Evolutionary conservation across 257 asterid genomes (phyloP).

Genomic region (Solanum microdontum): DNA sequence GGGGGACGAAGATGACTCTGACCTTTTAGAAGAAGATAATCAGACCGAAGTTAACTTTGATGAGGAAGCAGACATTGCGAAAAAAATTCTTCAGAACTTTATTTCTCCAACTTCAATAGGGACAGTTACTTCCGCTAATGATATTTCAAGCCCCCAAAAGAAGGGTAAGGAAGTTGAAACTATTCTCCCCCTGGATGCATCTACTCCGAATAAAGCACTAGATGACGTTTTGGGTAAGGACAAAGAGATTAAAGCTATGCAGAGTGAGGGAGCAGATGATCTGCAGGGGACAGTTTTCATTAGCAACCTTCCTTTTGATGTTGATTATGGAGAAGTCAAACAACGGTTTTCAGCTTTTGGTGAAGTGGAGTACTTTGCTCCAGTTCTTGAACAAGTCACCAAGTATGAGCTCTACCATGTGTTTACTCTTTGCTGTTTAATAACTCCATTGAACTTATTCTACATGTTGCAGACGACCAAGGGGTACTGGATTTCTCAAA

Average conservation of each 20-base stretch:
- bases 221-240: slow-evolving; percentile 3
- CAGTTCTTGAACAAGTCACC: slow-evolving; percentile 81
- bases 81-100: slow-evolving; percentile 55
- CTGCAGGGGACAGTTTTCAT: slow-evolving; percentile 74
- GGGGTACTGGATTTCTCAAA: slow-evolving; percentile 97
- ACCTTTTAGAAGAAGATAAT: slow-evolving; percentile 24
- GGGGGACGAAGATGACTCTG: slow-evolving; percentile 22
- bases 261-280: slow-evolving; percentile 50
- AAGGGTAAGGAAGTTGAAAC: slow-evolving; percentile 30
- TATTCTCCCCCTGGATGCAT: slow-evolving; percentile 14
- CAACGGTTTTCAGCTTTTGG: slow-evolving; percentile 80
- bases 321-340: slow-evolving; percentile 62
- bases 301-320: slow-evolving; percentile 79
- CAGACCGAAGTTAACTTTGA: slow-evolving; percentile 42
- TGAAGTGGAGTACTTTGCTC: slow-evolving; percentile 61
- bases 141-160: slow-evolving; percentile 12
- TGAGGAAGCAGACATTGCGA: slow-evolving; percentile 65
- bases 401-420: slow-evolving; percentile 34
- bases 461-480: slow-evolving; percentile 61
- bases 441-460: not conserved
- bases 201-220: slow-evolving; percentile 1
- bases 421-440: not conserved
- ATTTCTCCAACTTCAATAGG: slow-evolving; percentile 35
- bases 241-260: slow-evolving; percentile 15
- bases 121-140: slow-evolving; percentile 14